Evolutionary conservation across 805 yeast genomes (phyloP).

Genomic region (Tetrapisispora fleetii): DNA sequence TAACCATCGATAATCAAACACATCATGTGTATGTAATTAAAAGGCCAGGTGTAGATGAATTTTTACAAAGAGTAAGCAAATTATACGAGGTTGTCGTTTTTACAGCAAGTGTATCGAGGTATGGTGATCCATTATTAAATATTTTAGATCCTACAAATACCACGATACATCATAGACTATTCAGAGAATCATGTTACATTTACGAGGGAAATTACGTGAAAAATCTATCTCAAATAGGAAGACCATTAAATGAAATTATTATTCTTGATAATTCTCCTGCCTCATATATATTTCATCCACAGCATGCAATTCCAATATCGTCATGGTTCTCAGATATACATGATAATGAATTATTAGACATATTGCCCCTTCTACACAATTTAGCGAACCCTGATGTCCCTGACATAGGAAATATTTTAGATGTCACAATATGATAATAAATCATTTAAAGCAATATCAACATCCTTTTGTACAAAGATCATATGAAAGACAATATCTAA

Average conservation of each 20-base stretch:
- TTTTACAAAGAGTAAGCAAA: slow-evolving; percentile 71
- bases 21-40: slow-evolving; percentile 95
- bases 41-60: slow-evolving; percentile 97
- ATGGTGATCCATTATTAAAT: slow-evolving; percentile 92
- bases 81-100: slow-evolving; percentile 91
- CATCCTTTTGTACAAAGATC: not conserved
- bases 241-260: slow-evolving; percentile 77
- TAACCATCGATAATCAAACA: slow-evolving; percentile 71
- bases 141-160: slow-evolving; percentile 61
- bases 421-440: slow-evolving; percentile 39
- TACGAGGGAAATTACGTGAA: slow-evolving; percentile 93
- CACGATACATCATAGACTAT: slow-evolving; percentile 79
- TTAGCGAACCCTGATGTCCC: slow-evolving; percentile 61
- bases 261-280: slow-evolving; percentile 97
- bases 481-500: not conserved
- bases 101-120: slow-evolving; percentile 91
- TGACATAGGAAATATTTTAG: slow-evolving; percentile 79
- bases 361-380: slow-evolving; percentile 84
- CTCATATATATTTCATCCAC: slow-evolving; percentile 95
- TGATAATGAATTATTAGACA: slow-evolving; percentile 88
- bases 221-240: slow-evolving; percentile 85
- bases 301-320: slow-evolving; percentile 93
- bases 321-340: slow-evolving; percentile 98
- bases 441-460: not conserved
- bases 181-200: slow-evolving; percentile 88